phyloP scores from a whole-genome alignment of 805 yeast species.

The Myxozyma udenii region DNA sequence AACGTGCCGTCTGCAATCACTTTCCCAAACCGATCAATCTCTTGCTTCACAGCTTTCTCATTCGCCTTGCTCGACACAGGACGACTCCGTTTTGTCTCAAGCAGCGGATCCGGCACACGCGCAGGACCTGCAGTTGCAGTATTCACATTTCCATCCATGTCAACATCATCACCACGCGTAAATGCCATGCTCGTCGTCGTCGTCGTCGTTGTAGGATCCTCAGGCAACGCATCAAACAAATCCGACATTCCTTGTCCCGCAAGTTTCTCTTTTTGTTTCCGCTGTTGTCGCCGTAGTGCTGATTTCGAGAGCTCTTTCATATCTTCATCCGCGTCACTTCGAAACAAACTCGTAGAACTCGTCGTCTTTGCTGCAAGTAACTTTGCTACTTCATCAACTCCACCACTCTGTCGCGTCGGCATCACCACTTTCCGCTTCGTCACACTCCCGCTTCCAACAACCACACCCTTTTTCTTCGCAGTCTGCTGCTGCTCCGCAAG shows the following conservation, averaged over 20 bases:
- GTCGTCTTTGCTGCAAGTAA: conserved; percentile 17
- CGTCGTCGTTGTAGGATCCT: too few relatives aligned
- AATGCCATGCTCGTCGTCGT: not conserved
- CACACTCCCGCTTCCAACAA: not conserved
- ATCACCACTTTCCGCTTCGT: conserved; percentile 5
- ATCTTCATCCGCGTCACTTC: conserved; percentile 1
- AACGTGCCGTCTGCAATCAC: conserved; percentile 56
- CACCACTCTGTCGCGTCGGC: conserved; percentile 8
- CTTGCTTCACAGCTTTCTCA: conserved; percentile 54
- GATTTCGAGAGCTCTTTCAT: conserved; percentile 16
- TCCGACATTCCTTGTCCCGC: conserved; percentile 19
- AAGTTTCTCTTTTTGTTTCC: conserved; percentile 12
- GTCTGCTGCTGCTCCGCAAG: not conserved
- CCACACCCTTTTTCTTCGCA: not conserved
- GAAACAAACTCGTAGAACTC: not conserved
- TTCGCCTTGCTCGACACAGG: conserved; percentile 22
- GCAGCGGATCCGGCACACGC: conserved; percentile 1
- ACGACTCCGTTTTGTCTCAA: conserved; percentile 2
- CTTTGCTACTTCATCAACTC: conserved; percentile 2
- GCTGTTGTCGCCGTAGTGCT: conserved; percentile 13
- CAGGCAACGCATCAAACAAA: conserved; percentile 21
- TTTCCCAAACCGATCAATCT: conserved; percentile 55
- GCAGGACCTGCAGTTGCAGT: not conserved
- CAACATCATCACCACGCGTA: not conserved
- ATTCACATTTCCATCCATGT: conserved; percentile 2